phyloP scores from a whole-genome alignment of 225 moss, liverwort and hornwort species.

The Polytrichum commune region DNA sequence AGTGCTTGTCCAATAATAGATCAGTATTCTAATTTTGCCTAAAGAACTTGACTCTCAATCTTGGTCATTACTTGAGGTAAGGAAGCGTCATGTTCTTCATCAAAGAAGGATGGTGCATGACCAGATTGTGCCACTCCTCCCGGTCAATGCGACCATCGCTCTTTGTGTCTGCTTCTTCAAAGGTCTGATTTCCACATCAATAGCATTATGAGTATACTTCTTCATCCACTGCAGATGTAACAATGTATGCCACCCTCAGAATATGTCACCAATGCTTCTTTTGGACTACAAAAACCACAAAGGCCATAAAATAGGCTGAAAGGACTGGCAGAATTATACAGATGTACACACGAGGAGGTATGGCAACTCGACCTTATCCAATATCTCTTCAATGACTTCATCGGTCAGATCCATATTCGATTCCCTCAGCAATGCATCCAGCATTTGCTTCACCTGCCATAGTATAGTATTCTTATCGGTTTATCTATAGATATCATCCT shows the following conservation, averaged over 20 bases:
- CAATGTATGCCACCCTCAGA: neutral
- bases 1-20: too few relatives aligned
- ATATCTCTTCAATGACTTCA: conserved; percentile 41
- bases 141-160: conserved; percentile 41
- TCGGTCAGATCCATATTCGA: conserved; percentile 42
- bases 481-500: neutral
- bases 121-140: conserved; percentile 49
- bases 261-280: neutral
- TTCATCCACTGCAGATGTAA: neutral
- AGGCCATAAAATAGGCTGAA: neutral
- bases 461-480: neutral
- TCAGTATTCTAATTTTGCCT: neutral
- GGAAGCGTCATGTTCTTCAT: conserved; percentile 52
- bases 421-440: conserved; percentile 41
- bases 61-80: conserved; percentile 34
- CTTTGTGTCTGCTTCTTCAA: conserved; percentile 50
- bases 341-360: neutral
- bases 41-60: neutral
- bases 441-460: conserved; percentile 52
- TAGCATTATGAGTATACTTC: neutral
- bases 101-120: conserved; percentile 31
- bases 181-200: conserved; percentile 28
- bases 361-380: conserved; percentile 33
- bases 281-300: neutral
- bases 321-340: neutral